These are phyloP conservation scores for Entomortierella lignicola DNA, from an alignment of 192 early-diverging fungal species.

Conservation along the genomic window DNA sequence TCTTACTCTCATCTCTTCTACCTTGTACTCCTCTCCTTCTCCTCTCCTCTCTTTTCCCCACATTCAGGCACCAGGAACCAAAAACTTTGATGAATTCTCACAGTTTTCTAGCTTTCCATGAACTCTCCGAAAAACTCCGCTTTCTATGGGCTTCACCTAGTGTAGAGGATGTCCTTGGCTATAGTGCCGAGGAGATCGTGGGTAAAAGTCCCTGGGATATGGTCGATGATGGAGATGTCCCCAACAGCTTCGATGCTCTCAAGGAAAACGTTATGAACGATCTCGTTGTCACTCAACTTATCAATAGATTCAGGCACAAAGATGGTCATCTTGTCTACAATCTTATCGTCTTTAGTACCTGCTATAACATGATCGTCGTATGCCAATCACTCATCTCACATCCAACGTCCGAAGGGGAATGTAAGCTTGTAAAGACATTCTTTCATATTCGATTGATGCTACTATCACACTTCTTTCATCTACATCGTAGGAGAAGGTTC, in stretches of 20 bases:
- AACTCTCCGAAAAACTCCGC: slow-evolving; percentile 28
- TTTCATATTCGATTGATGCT: too few species aligned
- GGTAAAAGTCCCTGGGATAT: slow-evolving; percentile 33
- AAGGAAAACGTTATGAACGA: slow-evolving; percentile 42
- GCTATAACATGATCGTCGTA: slow-evolving; percentile 14
- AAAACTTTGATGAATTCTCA: too few species aligned
- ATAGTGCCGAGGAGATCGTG: slow-evolving; percentile 48
- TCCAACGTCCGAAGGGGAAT: background rate
- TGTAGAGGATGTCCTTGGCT: slow-evolving; percentile 58
- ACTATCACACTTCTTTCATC: too few species aligned
- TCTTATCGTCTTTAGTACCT: slow-evolving; percentile 6
- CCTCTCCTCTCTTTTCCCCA: too few species aligned
- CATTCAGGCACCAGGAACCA: too few species aligned
- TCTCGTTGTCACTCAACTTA: slow-evolving; percentile 33
- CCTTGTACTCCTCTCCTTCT: too few species aligned
- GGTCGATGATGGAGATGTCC: slow-evolving; percentile 39
- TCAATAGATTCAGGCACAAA: slow-evolving; percentile 39
- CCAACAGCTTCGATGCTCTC: slow-evolving; percentile 18
- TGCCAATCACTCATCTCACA: too few species aligned
- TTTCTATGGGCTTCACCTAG: slow-evolving; percentile 44
- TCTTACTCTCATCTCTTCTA: too few species aligned
- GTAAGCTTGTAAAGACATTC: background rate
- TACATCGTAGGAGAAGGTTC: too few species aligned
- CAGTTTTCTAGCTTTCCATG: too few species aligned
- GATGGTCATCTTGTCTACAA: slow-evolving; percentile 7